A percentile compares a stretch with the other conserved stretches of the same genome.
These are phyloP conservation scores for Ceratocystis variospora DNA, from an alignment of 2,329 filamentous ascomycete genomes.

Conservation along the genomic window DNA sequence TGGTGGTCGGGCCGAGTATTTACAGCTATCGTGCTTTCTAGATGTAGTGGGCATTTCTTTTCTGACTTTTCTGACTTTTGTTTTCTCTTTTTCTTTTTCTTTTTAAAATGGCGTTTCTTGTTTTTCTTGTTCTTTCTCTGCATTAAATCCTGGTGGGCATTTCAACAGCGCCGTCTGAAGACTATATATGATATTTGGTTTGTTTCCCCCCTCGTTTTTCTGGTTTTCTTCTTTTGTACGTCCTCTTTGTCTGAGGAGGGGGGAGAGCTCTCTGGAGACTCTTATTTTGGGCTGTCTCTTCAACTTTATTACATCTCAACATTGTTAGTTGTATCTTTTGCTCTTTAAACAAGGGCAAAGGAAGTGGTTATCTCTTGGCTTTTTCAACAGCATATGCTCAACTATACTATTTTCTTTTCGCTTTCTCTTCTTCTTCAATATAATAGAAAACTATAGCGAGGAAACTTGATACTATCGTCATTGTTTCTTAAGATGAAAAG, in stretches of 20 bases:
- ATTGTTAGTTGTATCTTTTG: slow-evolving; percentile 6
- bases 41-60: neutral
- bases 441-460: neutral
- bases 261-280: neutral
- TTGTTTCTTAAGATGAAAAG: neutral
- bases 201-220: neutral
- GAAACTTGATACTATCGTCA: neutral
- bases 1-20: neutral
- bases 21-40: neutral
- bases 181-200: slow-evolving; percentile 3
- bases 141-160: slow-evolving; percentile 9
- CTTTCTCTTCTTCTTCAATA: neutral
- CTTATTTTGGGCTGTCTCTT: neutral
- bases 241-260: neutral
- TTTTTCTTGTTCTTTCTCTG: slow-evolving; percentile 8
- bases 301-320: neutral
- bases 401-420: neutral
- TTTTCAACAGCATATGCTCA: slow-evolving; percentile 7
- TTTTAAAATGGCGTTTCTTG: slow-evolving; percentile 9
- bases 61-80: neutral
- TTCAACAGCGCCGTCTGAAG: slow-evolving; percentile 9
- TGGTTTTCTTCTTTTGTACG: neutral
- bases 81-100: neutral
- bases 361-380: neutral
- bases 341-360: neutral